Conservation (phyloP, 2,329 filamentous ascomycete genomes). For the Diaporthe sp. region DNA sequence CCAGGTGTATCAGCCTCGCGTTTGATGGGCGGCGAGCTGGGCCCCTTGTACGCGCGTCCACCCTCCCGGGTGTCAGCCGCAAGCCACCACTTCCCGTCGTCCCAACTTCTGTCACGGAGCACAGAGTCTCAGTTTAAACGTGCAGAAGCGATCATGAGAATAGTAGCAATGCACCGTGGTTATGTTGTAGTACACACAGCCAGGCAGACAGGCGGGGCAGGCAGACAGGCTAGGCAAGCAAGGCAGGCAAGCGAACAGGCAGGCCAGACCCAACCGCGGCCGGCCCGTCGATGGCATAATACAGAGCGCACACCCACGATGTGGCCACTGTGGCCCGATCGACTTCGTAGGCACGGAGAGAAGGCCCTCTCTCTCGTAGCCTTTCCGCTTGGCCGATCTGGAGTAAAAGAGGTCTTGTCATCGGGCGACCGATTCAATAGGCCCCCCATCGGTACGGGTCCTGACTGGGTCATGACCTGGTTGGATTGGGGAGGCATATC, state of each 20-base stretch:
- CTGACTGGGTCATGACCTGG: neutral
- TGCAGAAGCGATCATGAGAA: neutral
- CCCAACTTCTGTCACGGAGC: constrained; percentile 18
- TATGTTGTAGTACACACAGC: neutral
- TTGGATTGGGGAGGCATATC: neutral
- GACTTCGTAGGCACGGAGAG: neutral
- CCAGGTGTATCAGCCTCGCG: constrained; percentile 23
- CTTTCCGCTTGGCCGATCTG: neutral
- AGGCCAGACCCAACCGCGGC: constrained; percentile 1
- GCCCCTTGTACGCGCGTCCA: constrained; percentile 10
- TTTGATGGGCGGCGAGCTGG: constrained; percentile 24
- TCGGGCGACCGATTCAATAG: constrained; percentile 22
- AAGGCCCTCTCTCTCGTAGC: neutral
- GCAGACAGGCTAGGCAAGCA: neutral
- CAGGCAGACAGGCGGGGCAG: neutral
- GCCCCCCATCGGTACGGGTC: constrained; percentile 1
- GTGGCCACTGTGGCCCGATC: constrained; percentile 26
- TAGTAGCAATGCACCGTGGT: neutral
- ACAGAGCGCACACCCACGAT: neutral
- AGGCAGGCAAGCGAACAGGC: neutral
- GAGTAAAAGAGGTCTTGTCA: neutral
- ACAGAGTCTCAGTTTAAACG: neutral
- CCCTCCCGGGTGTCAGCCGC: constrained; percentile 24
- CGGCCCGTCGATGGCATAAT: neutral
- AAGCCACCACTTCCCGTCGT: constrained; percentile 24